Evolutionary conservation across 257 asterid species (phyloP), one percentile per base, ranked within the genome.

Genomic region (Jasminum sambac): DNA sequence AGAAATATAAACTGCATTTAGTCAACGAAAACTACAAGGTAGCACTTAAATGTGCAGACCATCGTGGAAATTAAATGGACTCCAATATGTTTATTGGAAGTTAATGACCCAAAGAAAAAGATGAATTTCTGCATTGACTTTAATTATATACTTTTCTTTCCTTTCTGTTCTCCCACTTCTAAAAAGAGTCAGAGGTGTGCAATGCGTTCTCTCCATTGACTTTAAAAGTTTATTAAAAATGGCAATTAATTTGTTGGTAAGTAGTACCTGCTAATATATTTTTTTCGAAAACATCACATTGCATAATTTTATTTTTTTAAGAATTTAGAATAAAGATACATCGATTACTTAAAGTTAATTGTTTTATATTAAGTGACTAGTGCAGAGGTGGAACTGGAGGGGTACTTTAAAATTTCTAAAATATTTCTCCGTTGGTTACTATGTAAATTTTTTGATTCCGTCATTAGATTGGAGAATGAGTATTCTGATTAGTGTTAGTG

Each of bases 31-130:
- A 55, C 23, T 55, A 8, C 34, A 55, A 55, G 23, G 62, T 13
- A 55, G 62, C 44, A 40, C 44, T 40, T 40, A 40, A 55, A n/a
- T 55, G 34, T 55, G 62, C 62, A 21, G 30, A 55, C 62, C 62
- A 23, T 11, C 6, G 12, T 21, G 62, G 62, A 55, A 55, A 23
- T 55, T 55, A 21, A 55, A 21, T 25, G 62, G 62, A 19, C 61
- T 21, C 26, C 26, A 52, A 52, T 19, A 19, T 52, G 26, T 52
- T 19, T 52, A 19, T 52, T 52, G 61, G 61, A 52, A 52, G 21
- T 52, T 52, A 52, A 55, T 21, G 62, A 55, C 34, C 62, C 34
- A 23, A 21, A 55, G 34, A 21, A 55, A 23, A 55, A 19, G 34
- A 55, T 55, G 5, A 55, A 55, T 55, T 55, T 55, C 34, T 21